These are phyloP conservation scores for Phytophthora pini DNA, from an alignment of 352 stramenopile genomes.

Conservation along the genomic window DNA sequence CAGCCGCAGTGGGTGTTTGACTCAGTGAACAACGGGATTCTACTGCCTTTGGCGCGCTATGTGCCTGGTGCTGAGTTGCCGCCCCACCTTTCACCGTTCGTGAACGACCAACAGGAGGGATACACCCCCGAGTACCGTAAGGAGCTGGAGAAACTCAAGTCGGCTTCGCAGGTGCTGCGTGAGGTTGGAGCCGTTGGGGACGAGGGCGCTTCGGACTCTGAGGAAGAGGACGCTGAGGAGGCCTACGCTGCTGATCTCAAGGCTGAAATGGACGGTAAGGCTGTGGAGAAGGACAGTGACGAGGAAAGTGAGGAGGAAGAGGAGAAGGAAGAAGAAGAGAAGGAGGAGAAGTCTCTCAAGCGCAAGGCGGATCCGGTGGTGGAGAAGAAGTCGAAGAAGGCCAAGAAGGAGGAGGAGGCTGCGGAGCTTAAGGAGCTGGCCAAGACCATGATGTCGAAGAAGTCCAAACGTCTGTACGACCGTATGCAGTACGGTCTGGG, in stretches of 20 bases:
- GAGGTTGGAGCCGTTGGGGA: slow-evolving; percentile 57
- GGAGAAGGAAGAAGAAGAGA: slow-evolving; percentile 41
- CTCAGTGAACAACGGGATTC: slow-evolving; percentile 96
- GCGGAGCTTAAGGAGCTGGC: slow-evolving; percentile 85
- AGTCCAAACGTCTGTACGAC: slow-evolving; percentile 91
- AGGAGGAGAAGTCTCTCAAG: slow-evolving; percentile 48
- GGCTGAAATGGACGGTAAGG: slow-evolving; percentile 70
- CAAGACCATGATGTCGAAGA: slow-evolving; percentile 95
- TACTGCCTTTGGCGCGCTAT: slow-evolving; percentile 95
- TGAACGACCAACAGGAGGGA: slow-evolving; percentile 96
- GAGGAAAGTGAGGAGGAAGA: slow-evolving; percentile 52
- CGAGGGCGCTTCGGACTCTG: slow-evolving; percentile 40
- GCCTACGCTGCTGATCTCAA: slow-evolving; percentile 82
- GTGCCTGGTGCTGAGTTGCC: slow-evolving; percentile 92
- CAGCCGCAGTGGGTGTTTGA: slow-evolving; percentile 99
- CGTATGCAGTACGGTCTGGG: slow-evolving; percentile 92
- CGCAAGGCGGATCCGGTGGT: slow-evolving; percentile 44
- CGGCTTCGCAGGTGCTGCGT: slow-evolving; percentile 73
- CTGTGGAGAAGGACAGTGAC: slow-evolving; percentile 38
- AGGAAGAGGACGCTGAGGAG: slow-evolving; percentile 64
- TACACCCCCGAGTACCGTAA: slow-evolving; percentile 98
- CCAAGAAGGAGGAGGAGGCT: slow-evolving; percentile 80
- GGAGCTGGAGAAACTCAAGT: slow-evolving; percentile 87
- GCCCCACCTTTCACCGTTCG: slow-evolving; percentile 94
- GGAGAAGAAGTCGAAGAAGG: slow-evolving; percentile 79